Conservation (phyloP, 2,329 filamentous ascomycete species). For the Alternaria infectoria region DNA sequence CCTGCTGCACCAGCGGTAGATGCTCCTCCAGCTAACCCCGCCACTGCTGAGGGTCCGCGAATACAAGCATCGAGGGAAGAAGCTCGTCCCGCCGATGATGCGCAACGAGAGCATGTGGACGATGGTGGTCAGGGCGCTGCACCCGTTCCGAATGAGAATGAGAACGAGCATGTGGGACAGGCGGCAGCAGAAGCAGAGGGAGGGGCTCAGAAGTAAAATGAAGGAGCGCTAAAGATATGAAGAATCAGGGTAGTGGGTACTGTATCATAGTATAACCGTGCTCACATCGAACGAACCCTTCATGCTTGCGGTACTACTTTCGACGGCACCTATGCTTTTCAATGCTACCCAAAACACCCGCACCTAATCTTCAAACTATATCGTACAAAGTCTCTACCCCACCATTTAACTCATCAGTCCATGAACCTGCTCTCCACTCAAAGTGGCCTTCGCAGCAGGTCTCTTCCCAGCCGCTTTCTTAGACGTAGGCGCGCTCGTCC, state of each 20-base stretch:
- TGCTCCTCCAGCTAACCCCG: not conserved
- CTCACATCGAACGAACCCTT: not conserved
- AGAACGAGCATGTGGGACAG: not conserved
- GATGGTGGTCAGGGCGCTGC: not conserved
- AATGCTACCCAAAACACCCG: not conserved
- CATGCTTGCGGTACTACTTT: not conserved
- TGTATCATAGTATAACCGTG: not conserved
- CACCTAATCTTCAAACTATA: not conserved
- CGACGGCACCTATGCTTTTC: not conserved
- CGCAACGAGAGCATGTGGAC: not conserved
- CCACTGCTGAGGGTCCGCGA: not conserved
- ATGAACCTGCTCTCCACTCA: conserved; percentile 36
- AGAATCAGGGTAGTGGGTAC: not conserved
- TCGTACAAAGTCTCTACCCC: not conserved
- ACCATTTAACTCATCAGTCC: conserved; percentile 29
- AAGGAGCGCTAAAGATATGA: not conserved
- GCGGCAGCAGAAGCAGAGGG: not conserved
- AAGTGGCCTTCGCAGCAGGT: conserved; percentile 23
- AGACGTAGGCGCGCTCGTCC: conserved; percentile 6
- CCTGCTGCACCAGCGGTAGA: not conserved
- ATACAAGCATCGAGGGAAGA: too few species aligned
- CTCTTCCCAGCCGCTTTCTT: conserved; percentile 19
- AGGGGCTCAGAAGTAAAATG: not conserved
- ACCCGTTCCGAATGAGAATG: not conserved
- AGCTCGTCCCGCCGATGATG: not conserved